Percentiles rank a stretch among this genome's conserved stretches.
These are phyloP conservation scores for Penicillium bovifimosum DNA, from an alignment of 495 filamentous ascomycete species.

Conservation along the genomic window DNA sequence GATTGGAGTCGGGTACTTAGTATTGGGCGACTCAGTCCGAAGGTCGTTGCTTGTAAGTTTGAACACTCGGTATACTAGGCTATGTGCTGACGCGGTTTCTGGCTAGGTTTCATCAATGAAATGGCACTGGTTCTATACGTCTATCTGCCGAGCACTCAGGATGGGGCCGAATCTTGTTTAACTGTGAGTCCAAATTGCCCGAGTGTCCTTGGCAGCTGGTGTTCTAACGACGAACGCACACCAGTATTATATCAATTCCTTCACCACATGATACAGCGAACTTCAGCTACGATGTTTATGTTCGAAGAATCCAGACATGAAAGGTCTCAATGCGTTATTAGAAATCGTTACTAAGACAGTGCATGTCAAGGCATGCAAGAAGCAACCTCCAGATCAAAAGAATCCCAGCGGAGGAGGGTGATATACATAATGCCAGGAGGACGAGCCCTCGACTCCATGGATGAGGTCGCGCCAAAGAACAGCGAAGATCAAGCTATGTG, in stretches of 20 bases:
- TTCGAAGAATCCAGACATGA: background rate
- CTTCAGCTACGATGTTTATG: background rate
- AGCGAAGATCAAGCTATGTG: slow-evolving; percentile 26
- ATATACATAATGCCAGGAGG: slow-evolving; percentile 18
- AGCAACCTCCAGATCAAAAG: slow-evolving; percentile 6
- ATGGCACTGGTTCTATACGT: slow-evolving; percentile 89
- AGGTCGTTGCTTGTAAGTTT: slow-evolving; percentile 79
- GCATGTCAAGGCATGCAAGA: slow-evolving; percentile 10
- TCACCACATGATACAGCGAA: slow-evolving; percentile 24
- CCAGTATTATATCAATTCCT: slow-evolving; percentile 60
- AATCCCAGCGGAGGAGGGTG: background rate
- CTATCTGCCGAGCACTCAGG: slow-evolving; percentile 70
- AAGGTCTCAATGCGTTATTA: slow-evolving; percentile 12
- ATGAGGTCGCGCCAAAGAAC: slow-evolving; percentile 18
- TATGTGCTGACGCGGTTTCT: background rate
- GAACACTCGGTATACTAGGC: no score
- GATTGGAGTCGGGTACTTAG: slow-evolving; percentile 89
- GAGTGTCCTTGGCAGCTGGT: background rate
- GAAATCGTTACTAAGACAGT: slow-evolving; percentile 23
- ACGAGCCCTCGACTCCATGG: slow-evolving; percentile 18
- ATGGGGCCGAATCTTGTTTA: slow-evolving; percentile 67
- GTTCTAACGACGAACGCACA: background rate
- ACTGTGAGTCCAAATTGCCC: slow-evolving; percentile 52
- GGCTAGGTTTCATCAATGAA: slow-evolving; percentile 59
- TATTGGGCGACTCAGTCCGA: slow-evolving; percentile 79